phyloP scores from a whole-genome alignment of 345 rosid genomes.

The Salix koriyanagi region DNA sequence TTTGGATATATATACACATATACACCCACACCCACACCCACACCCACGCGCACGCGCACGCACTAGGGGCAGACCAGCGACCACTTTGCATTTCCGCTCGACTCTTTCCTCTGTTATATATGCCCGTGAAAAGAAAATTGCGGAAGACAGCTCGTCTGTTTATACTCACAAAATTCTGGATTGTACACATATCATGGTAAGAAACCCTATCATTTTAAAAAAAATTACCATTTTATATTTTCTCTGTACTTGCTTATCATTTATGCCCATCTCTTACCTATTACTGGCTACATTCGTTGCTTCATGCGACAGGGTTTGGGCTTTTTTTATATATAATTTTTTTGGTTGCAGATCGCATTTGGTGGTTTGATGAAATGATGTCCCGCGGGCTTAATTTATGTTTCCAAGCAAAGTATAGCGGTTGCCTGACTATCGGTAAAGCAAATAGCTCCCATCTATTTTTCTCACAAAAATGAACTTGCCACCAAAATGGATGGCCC shows the following conservation, averaged over 20 bases:
- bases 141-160: background rate
- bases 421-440: no score
- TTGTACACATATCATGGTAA: no score
- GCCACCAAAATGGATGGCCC: background rate
- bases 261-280: background rate
- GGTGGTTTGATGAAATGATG: background rate
- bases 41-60: no score
- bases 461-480: no score
- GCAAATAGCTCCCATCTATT: no score
- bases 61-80: background rate
- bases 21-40: rapidly evolving
- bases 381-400: background rate
- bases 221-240: background rate
- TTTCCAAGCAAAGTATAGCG: no score
- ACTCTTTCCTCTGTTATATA: background rate
- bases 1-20: background rate
- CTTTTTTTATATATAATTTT: no score
- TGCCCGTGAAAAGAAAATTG: background rate
- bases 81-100: background rate
- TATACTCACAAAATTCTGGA: background rate
- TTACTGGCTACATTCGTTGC: background rate
- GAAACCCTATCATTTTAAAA: background rate
- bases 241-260: background rate
- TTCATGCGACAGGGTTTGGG: background rate
- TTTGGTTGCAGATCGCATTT: background rate